Evolutionary conservation across 1,284 basidiomycete species (phyloP).

Genomic region (Nidula niveotomentosa): DNA sequence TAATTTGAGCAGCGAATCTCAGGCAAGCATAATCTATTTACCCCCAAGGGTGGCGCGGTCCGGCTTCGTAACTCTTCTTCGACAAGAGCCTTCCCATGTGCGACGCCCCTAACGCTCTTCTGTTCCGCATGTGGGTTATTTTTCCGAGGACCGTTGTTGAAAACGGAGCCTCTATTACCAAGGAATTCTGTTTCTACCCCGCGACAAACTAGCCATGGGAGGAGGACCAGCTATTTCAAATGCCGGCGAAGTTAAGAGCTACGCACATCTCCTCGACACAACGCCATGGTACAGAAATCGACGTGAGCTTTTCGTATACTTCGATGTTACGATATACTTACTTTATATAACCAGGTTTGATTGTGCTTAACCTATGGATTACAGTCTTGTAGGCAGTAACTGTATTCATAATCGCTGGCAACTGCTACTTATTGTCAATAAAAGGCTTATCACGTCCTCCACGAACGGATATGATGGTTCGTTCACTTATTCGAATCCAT

Average conservation of each 20-base stretch:
- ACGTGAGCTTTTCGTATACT: not conserved
- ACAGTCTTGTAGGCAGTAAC: conserved; percentile 9
- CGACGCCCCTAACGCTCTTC: too few relatives aligned
- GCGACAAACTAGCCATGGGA: too few relatives aligned
- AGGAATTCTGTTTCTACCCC: too few relatives aligned
- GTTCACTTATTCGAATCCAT: conserved; percentile 11
- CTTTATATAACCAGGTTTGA: conserved; percentile 6
- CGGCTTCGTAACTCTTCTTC: too few relatives aligned
- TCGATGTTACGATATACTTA: not conserved
- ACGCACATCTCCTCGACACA: not conserved
- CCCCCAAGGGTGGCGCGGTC: too few relatives aligned
- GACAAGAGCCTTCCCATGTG: too few relatives aligned
- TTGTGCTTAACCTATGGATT: conserved; percentile 17
- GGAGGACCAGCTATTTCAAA: not conserved
- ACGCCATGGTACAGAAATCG: not conserved
- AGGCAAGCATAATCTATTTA: too few relatives aligned
- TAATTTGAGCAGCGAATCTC: too few relatives aligned
- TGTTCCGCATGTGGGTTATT: too few relatives aligned
- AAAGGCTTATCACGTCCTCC: conserved; percentile 35
- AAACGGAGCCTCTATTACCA: too few relatives aligned
- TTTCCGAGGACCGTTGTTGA: too few relatives aligned
- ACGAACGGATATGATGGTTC: conserved; percentile 65
- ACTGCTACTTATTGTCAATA: conserved; percentile 3
- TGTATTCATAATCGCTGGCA: not conserved
- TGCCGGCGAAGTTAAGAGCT: not conserved